A percentile compares a stretch with the other conserved stretches of the same genome.
phyloP scores from a whole-genome alignment of 1,284 basidiomycete genomes.

The Schizophyllum commune region DNA sequence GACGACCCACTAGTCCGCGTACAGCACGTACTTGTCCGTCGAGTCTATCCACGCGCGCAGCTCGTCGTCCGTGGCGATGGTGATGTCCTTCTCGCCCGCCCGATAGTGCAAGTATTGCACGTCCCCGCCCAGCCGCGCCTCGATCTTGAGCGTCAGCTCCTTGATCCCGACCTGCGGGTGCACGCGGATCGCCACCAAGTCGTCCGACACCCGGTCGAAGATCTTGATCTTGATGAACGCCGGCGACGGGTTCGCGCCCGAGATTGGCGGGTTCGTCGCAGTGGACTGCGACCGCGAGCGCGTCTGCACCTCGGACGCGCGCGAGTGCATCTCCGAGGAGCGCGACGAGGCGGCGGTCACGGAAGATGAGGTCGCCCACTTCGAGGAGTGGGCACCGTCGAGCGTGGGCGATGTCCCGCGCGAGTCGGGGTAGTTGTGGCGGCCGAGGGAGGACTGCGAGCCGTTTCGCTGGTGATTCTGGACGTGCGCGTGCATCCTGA shows the following conservation, averaged over 20 bases:
- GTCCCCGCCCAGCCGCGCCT: conserved; percentile 75
- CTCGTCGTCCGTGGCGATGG: conserved; percentile 63
- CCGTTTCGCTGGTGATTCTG: conserved; percentile 44
- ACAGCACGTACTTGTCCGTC: conserved; percentile 85
- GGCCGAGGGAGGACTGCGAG: conserved; percentile 33
- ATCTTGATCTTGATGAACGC: conserved; percentile 98
- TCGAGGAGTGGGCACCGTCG: conserved; percentile 5
- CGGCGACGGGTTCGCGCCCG: conserved; percentile 65
- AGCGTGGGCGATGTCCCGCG: conserved; percentile 7
- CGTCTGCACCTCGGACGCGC: background rate
- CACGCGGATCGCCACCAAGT: conserved; percentile 95
- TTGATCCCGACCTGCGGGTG: conserved; percentile 84
- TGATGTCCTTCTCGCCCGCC: conserved; percentile 61
- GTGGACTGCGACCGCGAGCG: conserved; percentile 25
- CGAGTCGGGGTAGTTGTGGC: conserved; percentile 6
- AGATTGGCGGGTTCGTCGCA: conserved; percentile 58
- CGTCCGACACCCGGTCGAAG: conserved; percentile 86
- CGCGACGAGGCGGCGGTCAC: conserved; percentile 9
- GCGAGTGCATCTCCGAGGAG: conserved; percentile 6
- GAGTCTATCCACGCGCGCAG: conserved; percentile 76
- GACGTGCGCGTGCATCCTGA: conserved; percentile 32
- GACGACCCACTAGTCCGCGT: conserved; percentile 50
- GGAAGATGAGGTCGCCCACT: conserved; percentile 5
- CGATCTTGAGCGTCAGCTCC: conserved; percentile 88
- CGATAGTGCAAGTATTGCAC: conserved; percentile 69